Percentiles rank a stretch among this genome's conserved stretches.
Conservation (phyloP, 495 filamentous ascomycete genomes). For the Aspergillus mulundensis region DNA sequence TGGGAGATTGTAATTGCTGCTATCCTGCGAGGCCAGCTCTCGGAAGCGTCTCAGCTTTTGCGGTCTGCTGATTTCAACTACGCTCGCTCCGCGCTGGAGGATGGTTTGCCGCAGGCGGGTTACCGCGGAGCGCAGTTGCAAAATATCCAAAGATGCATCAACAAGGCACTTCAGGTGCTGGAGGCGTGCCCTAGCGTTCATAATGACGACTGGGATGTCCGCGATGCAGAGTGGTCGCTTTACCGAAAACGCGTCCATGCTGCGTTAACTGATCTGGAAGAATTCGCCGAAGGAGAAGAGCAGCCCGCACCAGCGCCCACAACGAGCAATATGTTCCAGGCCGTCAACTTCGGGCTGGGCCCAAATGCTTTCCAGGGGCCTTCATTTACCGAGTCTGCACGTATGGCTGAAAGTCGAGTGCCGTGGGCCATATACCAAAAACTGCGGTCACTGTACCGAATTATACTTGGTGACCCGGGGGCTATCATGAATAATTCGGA, state of each 20-base stretch:
- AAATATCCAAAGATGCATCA: conserved; percentile 66
- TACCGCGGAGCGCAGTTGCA: conserved; percentile 68
- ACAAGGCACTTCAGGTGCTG: conserved; percentile 59
- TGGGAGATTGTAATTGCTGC: conserved; percentile 72
- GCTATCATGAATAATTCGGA: conserved; percentile 66
- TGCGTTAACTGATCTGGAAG: conserved; percentile 61
- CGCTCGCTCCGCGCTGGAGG: conserved; percentile 55
- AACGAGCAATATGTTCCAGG: conserved; percentile 40
- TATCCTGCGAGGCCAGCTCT: conserved; percentile 67
- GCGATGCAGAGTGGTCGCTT: conserved; percentile 67
- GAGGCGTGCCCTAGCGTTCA: conserved; percentile 64
- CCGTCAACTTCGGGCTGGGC: conserved; percentile 52
- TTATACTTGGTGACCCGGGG: conserved; percentile 64
- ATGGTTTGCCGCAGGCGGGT: conserved; percentile 54
- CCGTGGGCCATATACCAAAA: conserved; percentile 85
- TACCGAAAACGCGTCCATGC: conserved; percentile 68
- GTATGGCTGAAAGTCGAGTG: conserved; percentile 74
- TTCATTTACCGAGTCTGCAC: conserved; percentile 57
- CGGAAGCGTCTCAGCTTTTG: conserved; percentile 58
- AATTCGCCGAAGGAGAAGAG: conserved; percentile 70
- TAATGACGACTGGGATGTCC: conserved; percentile 69
- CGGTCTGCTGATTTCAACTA: conserved; percentile 69
- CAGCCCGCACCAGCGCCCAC: conserved; percentile 26
- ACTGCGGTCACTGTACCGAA: conserved; percentile 67
- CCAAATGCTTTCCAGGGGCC: conserved; percentile 20